Conservation (phyloP, 108 stramenopile species). For the Cyclotella kingstonii region DNA sequence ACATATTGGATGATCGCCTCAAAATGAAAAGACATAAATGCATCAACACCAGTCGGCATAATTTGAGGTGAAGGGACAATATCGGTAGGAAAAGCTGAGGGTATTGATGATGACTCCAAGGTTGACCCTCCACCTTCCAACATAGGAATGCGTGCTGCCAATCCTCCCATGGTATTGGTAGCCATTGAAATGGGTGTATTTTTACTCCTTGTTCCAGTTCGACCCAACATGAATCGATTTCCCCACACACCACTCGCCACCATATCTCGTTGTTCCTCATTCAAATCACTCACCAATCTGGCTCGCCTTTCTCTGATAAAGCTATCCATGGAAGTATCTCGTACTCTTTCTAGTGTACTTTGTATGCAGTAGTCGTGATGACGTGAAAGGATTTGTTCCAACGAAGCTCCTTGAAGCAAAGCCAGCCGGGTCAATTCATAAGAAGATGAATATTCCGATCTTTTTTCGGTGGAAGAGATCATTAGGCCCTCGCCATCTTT, state of each 20-base stretch:
- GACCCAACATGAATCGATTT: slow-evolving; percentile 10
- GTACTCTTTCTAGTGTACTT: slow-evolving; percentile 5
- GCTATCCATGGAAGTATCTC: neutral
- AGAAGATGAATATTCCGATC: neutral
- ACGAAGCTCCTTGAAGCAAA: slow-evolving; percentile 2
- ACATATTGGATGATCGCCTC: slow-evolving; percentile 4
- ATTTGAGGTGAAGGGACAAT: slow-evolving; percentile 31
- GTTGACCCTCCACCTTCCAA: no score
- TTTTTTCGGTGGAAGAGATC: neutral
- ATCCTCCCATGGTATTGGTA: neutral
- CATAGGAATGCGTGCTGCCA: no score
- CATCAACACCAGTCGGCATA: slow-evolving; percentile 2
- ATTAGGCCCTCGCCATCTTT: neutral
- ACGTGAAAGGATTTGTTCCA: slow-evolving; percentile 5
- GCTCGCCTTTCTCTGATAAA: slow-evolving; percentile 10
- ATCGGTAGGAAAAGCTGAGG: no score
- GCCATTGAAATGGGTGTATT: neutral
- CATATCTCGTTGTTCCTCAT: neutral
- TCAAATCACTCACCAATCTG: slow-evolving; percentile 10
- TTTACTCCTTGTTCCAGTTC: neutral
- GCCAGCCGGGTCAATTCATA: neutral
- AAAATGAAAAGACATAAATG: slow-evolving; percentile 17
- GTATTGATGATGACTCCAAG: no score
- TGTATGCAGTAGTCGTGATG: slow-evolving; percentile 26
- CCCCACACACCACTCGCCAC: slow-evolving; percentile 14